These are phyloP conservation scores for Schizochytrium sp. DNA, from an alignment of 108 stramenopile genomes.

Conservation along the genomic window DNA sequence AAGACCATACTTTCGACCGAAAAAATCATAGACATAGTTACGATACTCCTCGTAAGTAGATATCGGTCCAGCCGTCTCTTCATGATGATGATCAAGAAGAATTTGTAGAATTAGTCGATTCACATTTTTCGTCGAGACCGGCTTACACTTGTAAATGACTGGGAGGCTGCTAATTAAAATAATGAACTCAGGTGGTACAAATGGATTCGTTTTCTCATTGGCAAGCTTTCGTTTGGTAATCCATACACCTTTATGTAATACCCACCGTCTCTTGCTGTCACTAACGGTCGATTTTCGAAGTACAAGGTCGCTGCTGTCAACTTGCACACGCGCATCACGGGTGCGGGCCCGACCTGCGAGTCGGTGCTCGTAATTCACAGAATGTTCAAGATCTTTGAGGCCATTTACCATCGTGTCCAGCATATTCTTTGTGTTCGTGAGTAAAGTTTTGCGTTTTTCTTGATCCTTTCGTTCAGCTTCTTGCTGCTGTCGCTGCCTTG, in stretches of 20 bases:
- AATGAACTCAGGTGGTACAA: conserved; percentile 30
- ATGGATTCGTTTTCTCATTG: background rate
- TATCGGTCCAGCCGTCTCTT: background rate
- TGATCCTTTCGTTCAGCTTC: conserved; percentile 47
- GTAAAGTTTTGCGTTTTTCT: background rate
- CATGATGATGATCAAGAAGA: background rate
- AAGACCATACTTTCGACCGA: conserved; percentile 15
- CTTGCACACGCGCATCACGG: conserved; percentile 43
- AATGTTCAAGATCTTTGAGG: background rate
- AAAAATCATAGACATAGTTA: background rate
- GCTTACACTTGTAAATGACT: conserved; percentile 28
- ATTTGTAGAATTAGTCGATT: background rate
- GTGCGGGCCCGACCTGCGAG: background rate
- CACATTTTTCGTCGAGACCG: background rate
- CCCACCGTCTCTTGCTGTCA: conserved; percentile 18
- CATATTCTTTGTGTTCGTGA: background rate
- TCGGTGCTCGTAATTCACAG: background rate
- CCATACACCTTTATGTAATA: background rate
- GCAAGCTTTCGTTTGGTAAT: background rate
- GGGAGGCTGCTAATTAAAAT: background rate
- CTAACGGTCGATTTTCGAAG: background rate
- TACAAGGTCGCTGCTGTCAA: background rate
- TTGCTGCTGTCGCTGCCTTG: background rate
- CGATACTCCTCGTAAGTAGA: background rate
- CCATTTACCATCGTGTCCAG: background rate